phyloP scores from a whole-genome alignment of 2,329 filamentous ascomycete genomes.

The Neoscytalidium dimidiatum region DNA sequence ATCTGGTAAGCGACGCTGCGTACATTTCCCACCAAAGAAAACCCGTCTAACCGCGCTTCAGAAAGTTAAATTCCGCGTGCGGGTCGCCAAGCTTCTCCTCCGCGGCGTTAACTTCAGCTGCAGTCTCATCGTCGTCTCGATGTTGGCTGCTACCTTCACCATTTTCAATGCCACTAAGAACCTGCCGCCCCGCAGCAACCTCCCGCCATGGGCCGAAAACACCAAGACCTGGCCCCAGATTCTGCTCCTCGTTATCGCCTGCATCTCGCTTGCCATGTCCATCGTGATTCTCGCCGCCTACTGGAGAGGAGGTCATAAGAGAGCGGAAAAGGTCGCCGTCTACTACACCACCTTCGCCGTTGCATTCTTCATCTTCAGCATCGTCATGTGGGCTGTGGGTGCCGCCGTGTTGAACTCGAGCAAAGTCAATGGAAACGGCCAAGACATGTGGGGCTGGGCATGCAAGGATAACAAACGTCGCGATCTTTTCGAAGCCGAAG shows the following conservation, averaged over 20 bases:
- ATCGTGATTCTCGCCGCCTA: constrained; percentile 82
- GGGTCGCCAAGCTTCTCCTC: constrained; percentile 93
- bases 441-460: constrained; percentile 99
- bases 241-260: constrained; percentile 75
- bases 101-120: constrained; percentile 96
- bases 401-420: constrained; percentile 81
- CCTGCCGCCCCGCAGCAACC: constrained; percentile 73
- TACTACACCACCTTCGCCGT: constrained; percentile 97
- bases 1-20: constrained; percentile 67
- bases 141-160: constrained; percentile 82
- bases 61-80: constrained; percentile 91
- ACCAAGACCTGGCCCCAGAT: constrained; percentile 90
- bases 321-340: constrained; percentile 88
- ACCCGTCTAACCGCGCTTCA: constrained; percentile 49
- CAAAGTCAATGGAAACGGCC: constrained; percentile 69
- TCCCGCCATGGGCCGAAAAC: constrained; percentile 79
- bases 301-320: constrained; percentile 81
- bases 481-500: constrained; percentile 74
- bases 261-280: constrained; percentile 77
- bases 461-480: constrained; percentile 85
- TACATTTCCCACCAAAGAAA: not conserved
- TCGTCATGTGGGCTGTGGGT: constrained; percentile 88
- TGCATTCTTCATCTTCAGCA: constrained; percentile 89
- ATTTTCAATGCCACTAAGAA: constrained; percentile 88
- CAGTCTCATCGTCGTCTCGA: constrained; percentile 88